Evolutionary conservation across 2,329 filamentous ascomycete genomes (phyloP).

Genomic region (Cladosporium phlei): DNA sequence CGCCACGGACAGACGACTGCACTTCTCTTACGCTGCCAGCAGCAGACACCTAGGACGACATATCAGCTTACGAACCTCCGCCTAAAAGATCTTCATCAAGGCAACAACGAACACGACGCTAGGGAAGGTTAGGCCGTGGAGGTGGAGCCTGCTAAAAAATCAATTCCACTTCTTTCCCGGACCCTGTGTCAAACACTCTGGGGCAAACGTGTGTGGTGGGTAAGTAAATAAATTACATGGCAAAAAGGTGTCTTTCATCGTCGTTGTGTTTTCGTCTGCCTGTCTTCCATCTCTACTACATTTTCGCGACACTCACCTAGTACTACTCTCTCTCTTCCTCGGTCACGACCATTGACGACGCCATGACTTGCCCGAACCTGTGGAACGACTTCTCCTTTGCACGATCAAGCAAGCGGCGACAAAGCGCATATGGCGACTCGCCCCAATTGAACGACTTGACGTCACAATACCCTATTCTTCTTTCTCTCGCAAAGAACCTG

Average conservation of each 20-base stretch:
- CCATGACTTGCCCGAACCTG: slow-evolving; percentile 8
- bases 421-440: not conserved
- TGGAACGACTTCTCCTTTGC: slow-evolving; percentile 7
- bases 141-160: slow-evolving; percentile 11
- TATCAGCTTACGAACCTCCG: no score
- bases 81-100: no score
- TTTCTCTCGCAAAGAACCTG: slow-evolving; percentile 7
- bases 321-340: not conserved
- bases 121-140: slow-evolving; percentile 8
- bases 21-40: no score
- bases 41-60: no score
- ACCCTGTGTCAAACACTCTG: slow-evolving; percentile 8
- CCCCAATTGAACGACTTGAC: slow-evolving; percentile 9
- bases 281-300: not conserved
- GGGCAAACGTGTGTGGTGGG: no score
- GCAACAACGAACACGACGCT: no score
- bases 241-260: slow-evolving; percentile 14
- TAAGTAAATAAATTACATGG: no score
- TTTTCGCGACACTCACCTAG: no score
- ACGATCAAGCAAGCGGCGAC: slow-evolving; percentile 2
- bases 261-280: not conserved
- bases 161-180: slow-evolving; percentile 11
- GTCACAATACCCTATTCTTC: slow-evolving; percentile 11
- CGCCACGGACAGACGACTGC: no score
- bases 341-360: not conserved